A percentile compares a stretch with the other conserved stretches of the same genome.
Conservation (phyloP, 2,329 filamentous ascomycete species). For the Arthrobotrys pseudoclavata region DNA sequence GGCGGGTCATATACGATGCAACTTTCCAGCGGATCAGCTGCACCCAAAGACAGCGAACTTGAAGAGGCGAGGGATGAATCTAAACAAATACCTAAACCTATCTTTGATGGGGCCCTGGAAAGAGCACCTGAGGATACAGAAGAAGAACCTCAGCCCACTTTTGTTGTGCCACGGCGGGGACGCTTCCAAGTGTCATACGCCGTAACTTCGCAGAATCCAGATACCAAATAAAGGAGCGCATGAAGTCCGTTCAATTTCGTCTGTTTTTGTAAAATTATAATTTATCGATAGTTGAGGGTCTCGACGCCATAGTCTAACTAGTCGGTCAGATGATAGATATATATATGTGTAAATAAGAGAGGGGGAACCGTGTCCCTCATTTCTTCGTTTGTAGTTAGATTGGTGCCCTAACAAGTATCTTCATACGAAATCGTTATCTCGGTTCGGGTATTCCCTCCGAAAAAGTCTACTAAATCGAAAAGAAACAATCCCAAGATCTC, state of each 20-base stretch:
- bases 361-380: slow-evolving; percentile 20
- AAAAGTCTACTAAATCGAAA: slow-evolving; percentile 25
- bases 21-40: background rate
- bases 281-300: slow-evolving; percentile 17
- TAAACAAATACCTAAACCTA: background rate
- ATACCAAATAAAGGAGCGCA: slow-evolving; percentile 3
- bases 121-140: background rate
- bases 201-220: background rate
- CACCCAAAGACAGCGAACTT: background rate
- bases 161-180: slow-evolving; percentile 14
- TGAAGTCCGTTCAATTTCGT: background rate
- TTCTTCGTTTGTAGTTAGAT: background rate
- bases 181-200: background rate
- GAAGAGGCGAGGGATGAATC: background rate
- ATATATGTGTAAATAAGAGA: background rate
- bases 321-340: slow-evolving; percentile 13
- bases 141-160: background rate
- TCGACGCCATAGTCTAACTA: slow-evolving; percentile 8
- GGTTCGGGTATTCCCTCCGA: slow-evolving; percentile 40
- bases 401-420: slow-evolving; percentile 12
- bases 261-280: background rate
- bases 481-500: background rate
- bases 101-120: background rate
- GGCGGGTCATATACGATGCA: slow-evolving; percentile 1
- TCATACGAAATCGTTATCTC: slow-evolving; percentile 20